phyloP scores from a whole-genome alignment of 768 basidiomycete species.

The Calocybe cyanea region DNA sequence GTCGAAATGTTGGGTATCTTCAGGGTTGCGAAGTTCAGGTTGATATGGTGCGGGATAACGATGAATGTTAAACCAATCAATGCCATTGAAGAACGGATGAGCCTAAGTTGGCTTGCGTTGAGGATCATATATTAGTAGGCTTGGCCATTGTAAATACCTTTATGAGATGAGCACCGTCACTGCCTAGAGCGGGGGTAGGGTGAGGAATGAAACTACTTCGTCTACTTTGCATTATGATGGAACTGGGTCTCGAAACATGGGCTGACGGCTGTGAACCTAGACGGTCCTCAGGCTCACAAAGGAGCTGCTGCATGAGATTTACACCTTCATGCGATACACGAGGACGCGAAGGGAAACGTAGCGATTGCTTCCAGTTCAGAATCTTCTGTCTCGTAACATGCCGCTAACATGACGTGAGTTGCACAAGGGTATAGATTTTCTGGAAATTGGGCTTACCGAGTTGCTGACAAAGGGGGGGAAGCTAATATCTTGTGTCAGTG shows the following conservation, averaged over 20 bases:
- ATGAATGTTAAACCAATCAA: constrained; percentile 89
- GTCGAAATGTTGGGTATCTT: constrained; percentile 94
- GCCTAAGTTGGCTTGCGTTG: constrained; percentile 38
- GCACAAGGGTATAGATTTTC: constrained; percentile 10
- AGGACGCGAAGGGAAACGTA: constrained; percentile 83
- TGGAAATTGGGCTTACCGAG: constrained; percentile 46
- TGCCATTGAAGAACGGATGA: constrained; percentile 88
- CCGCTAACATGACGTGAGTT: constrained; percentile 44
- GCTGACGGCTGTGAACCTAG: constrained; percentile 72
- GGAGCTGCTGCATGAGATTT: constrained; percentile 81
- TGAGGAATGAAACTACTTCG: constrained; percentile 67
- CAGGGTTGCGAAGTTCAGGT: constrained; percentile 76
- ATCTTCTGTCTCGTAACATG: constrained; percentile 97
- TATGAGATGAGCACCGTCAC: constrained; percentile 87
- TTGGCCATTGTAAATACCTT: constrained; percentile 49
- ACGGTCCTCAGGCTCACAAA: constrained; percentile 95
- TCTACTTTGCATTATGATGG: constrained; percentile 69
- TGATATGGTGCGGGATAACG: constrained; percentile 82
- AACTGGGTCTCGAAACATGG: constrained; percentile 72
- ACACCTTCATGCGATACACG: constrained; percentile 84
- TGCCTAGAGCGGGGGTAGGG: constrained; percentile 42
- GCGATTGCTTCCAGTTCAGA: constrained; percentile 87
- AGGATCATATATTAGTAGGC: constrained; percentile 6
- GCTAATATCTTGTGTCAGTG: constrained; percentile 33
- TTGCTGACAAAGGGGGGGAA: constrained; percentile 96